Evolutionary conservation across 257 asterid species (phyloP), one percentile per base, ranked within the genome.

Genomic region (Prunella vulgaris): DNA sequence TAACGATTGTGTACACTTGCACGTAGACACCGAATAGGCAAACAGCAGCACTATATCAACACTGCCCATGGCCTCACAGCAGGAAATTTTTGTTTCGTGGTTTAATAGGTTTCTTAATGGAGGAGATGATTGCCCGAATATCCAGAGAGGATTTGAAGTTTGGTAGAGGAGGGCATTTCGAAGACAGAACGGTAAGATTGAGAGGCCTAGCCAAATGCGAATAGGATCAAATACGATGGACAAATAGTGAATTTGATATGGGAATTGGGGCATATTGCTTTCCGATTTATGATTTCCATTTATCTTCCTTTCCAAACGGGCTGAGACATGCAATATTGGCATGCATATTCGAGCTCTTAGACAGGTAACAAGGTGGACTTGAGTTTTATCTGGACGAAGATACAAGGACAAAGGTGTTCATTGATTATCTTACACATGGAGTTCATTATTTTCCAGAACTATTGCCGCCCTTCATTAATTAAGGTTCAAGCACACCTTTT

Each of bases 121-220:
- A 0, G 87, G 90, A 1, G 96, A 93, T 49, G 99, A 93, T 64
- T 90, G 99, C 42, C 99, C 99, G 0, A 93, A 93, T 71, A 86
- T 93, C 22, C 96, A 86, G 77, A 83, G 99, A 27, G 99, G 96
- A 5, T 93, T 93, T 62, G 93, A 89, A 48, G 88, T 89, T 77
- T 93, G 99, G 97, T 93, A 97, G 99, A 93, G 90, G 83, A 83
- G 99, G 83, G 93, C 97, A 0, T 90, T 93, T 76, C 83, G 87
- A 95, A 85, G 80, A 76, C 71, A 94, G 51, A 85, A 77, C 24
- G 81, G 82, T 35, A 89, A 87, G 76, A 46, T 66, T 32, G 88
- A 82, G 62, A 79, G 70, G 60, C 85, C 92, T 46, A 81, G 72
- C 12, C 89, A 78, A 67, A 77, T 93, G 84, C 85, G 92, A 40